phyloP scores from a whole-genome alignment of 73 alveolate genomes.

The Blepharisma japonicum region DNA sequence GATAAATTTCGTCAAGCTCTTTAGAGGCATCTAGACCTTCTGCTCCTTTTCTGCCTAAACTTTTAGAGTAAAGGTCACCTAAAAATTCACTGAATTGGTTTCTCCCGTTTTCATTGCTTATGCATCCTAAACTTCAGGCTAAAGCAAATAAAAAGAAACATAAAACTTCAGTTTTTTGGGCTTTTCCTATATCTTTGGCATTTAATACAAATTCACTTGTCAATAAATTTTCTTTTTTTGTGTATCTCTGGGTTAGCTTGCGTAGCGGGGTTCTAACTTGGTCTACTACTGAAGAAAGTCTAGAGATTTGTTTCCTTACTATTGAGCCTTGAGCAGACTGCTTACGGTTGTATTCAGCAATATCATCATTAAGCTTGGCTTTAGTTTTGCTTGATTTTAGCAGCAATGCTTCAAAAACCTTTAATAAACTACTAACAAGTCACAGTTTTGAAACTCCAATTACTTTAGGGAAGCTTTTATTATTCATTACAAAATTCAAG shows the following conservation, averaged over 20 bases:
- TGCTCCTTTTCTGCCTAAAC: conserved; percentile 93
- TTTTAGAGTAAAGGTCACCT: conserved; percentile 64
- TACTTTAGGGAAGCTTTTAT: not conserved
- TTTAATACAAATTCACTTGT: not conserved
- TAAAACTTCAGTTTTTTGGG: not conserved
- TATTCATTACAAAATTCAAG: not conserved
- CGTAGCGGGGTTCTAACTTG: not conserved
- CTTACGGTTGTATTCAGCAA: conserved; percentile 64
- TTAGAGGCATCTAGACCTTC: conserved; percentile 57
- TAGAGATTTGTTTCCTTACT: not conserved
- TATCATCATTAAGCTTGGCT: conserved; percentile 71
- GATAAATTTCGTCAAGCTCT: conserved; percentile 14
- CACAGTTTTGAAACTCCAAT: not conserved
- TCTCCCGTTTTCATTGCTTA: conserved; percentile 86
- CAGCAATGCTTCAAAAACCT: conserved; percentile 2
- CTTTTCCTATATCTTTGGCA: not conserved
- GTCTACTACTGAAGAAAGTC: not conserved
- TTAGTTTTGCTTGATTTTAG: conserved; percentile 40
- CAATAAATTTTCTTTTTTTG: not conserved
- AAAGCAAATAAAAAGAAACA: conserved; percentile 58
- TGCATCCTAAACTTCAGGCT: conserved; percentile 95
- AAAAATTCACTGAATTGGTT: conserved; percentile 71
- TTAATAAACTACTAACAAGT: not conserved
- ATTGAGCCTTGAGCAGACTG: conserved; percentile 2
- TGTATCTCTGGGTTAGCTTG: not conserved